These are phyloP conservation scores for Saccharomycopsis malanga DNA, from an alignment of 805 yeast species.

Conservation along the genomic window DNA sequence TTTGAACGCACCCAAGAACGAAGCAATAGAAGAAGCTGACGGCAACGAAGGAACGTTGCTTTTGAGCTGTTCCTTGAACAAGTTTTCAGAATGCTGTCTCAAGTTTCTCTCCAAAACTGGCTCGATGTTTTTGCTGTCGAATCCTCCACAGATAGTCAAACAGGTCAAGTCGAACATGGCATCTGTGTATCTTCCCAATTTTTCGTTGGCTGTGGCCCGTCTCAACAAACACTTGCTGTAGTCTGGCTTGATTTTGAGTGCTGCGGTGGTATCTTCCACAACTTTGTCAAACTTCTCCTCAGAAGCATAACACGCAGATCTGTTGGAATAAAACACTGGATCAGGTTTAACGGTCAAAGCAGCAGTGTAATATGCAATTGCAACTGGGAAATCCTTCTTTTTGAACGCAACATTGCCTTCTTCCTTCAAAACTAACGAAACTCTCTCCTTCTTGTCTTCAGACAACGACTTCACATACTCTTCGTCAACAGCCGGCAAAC, in stretches of 20 bases:
- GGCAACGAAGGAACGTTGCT: conserved; percentile 42
- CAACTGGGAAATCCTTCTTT: conserved; percentile 60
- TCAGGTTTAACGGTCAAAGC: conserved; percentile 71
- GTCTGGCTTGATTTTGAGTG: conserved; percentile 79
- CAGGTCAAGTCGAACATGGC: conserved; percentile 91
- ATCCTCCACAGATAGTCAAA: conserved; percentile 77
- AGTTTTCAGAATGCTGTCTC: conserved; percentile 67
- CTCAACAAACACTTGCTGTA: conserved; percentile 88
- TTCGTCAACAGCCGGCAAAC: conserved; percentile 51
- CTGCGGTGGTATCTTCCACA: conserved; percentile 79
- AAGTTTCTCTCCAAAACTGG: conserved; percentile 80
- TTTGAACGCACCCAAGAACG: conserved; percentile 84
- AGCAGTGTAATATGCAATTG: conserved; percentile 68
- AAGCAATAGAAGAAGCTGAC: conserved; percentile 72
- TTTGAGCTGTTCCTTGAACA: conserved; percentile 55
- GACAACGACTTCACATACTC: conserved; percentile 40
- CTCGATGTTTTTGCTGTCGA: conserved; percentile 71
- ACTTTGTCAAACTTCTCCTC: conserved; percentile 75
- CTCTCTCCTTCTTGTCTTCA: conserved; percentile 46
- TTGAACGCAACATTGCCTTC: conserved; percentile 83
- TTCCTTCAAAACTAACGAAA: conserved; percentile 75
- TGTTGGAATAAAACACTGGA: conserved; percentile 87
- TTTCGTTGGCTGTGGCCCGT: conserved; percentile 89
- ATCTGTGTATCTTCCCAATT: conserved; percentile 66
- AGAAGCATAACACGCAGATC: conserved; percentile 93